These are phyloP conservation scores for Macadamia integrifolia DNA, from an alignment of 164 flowering plant genomes.

Conservation along the genomic window DNA sequence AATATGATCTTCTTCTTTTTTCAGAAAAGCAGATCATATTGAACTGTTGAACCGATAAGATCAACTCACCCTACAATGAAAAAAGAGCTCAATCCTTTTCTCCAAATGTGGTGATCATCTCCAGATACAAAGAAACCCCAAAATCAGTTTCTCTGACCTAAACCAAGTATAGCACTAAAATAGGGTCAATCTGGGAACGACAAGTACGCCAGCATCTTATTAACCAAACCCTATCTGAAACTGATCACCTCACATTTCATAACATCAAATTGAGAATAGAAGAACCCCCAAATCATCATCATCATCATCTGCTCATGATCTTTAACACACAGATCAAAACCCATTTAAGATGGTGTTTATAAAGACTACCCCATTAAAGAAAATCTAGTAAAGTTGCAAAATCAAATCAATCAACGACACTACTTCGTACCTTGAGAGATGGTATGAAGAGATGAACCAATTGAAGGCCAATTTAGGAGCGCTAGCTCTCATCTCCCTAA, in stretches of 20 bases:
- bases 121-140: neutral
- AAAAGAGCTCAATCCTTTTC: too few relatives aligned
- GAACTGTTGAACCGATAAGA: too few relatives aligned
- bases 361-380: neutral
- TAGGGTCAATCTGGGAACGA: too few relatives aligned
- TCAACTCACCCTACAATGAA: too few relatives aligned
- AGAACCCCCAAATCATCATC: neutral
- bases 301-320: neutral
- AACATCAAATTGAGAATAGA: neutral
- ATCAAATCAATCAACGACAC: neutral
- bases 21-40: too few relatives aligned
- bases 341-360: neutral
- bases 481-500: conserved; percentile 9
- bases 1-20: too few relatives aligned
- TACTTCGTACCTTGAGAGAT: conserved; percentile 8
- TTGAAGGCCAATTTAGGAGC: conserved; percentile 12
- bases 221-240: neutral
- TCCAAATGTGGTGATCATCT: too few relatives aligned
- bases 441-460: conserved; percentile 11
- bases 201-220: neutral
- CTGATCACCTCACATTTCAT: neutral
- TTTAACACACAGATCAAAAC: neutral
- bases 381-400: neutral
- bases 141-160: too few relatives aligned
- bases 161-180: neutral